phyloP scores from a whole-genome alignment of 139 green algal genomes.

The Haematococcus sp. region DNA sequence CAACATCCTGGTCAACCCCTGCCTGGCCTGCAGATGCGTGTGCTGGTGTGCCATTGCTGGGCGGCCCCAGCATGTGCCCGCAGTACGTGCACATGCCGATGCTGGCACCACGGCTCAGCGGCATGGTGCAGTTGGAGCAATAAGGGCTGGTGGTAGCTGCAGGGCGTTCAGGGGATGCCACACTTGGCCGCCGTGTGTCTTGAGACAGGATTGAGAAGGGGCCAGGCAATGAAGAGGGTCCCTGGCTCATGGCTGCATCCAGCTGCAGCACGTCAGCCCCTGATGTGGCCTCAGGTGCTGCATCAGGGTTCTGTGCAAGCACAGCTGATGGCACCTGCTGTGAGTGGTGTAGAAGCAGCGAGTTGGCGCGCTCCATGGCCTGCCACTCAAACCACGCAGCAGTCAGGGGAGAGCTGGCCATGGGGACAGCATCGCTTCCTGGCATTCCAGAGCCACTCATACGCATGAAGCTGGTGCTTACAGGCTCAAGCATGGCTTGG shows the following conservation, averaged over 20 bases:
- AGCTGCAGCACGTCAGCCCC: no score
- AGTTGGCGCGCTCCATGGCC: neutral
- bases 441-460: neutral
- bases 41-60: neutral
- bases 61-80: neutral
- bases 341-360: no score
- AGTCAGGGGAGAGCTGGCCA: neutral
- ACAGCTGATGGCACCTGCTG: no score
- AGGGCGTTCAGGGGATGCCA: no score
- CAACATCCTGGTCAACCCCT: neutral
- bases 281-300: no score
- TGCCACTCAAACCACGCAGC: neutral
- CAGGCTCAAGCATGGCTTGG: no score
- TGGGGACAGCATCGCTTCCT: neutral
- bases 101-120: slow-evolving; percentile 2
- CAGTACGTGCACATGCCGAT: slow-evolving; percentile 13
- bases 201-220: no score
- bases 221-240: no score
- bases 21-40: neutral
- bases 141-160: neutral
- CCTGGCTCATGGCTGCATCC: no score
- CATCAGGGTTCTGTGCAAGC: no score
- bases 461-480: neutral
- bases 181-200: no score
- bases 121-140: slow-evolving; percentile 30